Conservation (phyloP, 2,329 filamentous ascomycete species). For the Cercospora brassicicola region DNA sequence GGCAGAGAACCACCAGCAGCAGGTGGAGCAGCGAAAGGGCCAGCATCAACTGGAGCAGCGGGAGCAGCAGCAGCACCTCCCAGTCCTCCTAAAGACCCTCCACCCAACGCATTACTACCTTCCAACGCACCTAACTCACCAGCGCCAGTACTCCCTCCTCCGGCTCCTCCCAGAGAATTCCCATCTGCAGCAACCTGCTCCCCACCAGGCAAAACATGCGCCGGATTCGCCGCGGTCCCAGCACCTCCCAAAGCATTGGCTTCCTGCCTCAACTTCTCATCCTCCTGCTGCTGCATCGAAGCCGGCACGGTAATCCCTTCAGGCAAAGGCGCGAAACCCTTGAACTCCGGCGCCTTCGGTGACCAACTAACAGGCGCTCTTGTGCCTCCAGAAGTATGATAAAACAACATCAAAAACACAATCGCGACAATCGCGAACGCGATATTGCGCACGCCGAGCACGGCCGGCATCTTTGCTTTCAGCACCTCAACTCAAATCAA, state of each 20-base stretch:
- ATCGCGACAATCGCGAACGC: background rate
- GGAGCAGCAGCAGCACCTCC: background rate
- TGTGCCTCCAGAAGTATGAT: conserved; percentile 4
- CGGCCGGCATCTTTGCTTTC: background rate
- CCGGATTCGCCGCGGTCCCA: background rate
- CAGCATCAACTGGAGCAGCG: background rate
- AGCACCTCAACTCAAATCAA: background rate
- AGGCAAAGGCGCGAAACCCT: conserved; percentile 10
- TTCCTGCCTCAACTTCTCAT: background rate
- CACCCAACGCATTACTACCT: background rate
- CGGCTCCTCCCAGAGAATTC: background rate
- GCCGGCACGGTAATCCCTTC: background rate
- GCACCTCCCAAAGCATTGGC: background rate
- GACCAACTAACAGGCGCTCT: background rate
- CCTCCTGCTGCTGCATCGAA: background rate
- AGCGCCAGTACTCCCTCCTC: background rate
- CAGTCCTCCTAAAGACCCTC: background rate
- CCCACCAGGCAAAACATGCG: conserved; percentile 4
- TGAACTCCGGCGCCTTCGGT: conserved; percentile 4
- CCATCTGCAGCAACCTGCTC: background rate
- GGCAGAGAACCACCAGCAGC: background rate
- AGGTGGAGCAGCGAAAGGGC: background rate
- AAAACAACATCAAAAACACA: conserved; percentile 2
- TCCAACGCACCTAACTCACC: background rate
- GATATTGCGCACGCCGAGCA: conserved; percentile 5